Evolutionary conservation across 352 stramenopile species (phyloP).

Genomic region (Phytophthora megakarya): DNA sequence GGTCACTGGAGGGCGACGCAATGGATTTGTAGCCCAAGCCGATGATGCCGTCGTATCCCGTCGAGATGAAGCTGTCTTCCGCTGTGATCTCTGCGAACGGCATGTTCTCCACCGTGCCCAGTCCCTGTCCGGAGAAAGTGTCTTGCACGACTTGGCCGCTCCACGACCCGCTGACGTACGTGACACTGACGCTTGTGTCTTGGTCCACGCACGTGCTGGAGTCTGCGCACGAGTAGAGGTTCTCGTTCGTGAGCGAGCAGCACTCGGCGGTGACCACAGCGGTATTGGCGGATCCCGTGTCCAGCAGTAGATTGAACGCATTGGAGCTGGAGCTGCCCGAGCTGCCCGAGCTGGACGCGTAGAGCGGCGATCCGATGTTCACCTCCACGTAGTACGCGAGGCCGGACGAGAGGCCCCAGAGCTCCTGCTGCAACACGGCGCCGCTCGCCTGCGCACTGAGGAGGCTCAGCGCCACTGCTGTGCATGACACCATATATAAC

Average conservation of each 20-base stretch:
- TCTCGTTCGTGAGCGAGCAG: slow-evolving; percentile 64
- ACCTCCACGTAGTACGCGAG: slow-evolving; percentile 67
- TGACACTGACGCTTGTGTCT: slow-evolving; percentile 56
- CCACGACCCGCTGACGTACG: slow-evolving; percentile 80
- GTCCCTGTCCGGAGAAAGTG: slow-evolving; percentile 63
- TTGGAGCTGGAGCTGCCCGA: slow-evolving; percentile 39
- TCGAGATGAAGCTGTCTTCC: slow-evolving; percentile 72
- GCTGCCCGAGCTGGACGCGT: slow-evolving; percentile 37
- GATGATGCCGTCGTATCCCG: slow-evolving; percentile 79
- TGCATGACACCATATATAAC: not conserved
- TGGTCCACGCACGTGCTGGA: slow-evolving; percentile 65
- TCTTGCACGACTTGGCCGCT: slow-evolving; percentile 66
- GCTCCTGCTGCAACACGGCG: slow-evolving; percentile 65
- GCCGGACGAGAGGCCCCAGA: slow-evolving; percentile 72
- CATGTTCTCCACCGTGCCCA: slow-evolving; percentile 53
- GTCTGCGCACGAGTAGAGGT: slow-evolving; percentile 67
- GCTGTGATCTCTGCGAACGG: slow-evolving; percentile 63
- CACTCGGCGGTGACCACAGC: slow-evolving; percentile 79
- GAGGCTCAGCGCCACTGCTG: slow-evolving; percentile 6
- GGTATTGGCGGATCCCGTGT: slow-evolving; percentile 84
- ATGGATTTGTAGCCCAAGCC: slow-evolving; percentile 68
- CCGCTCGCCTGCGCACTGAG: not conserved
- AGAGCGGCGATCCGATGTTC: slow-evolving; percentile 50
- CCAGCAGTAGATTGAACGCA: slow-evolving; percentile 72
- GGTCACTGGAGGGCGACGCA: slow-evolving; percentile 50